These are phyloP conservation scores for Blastocystis sp. DNA, from an alignment of 352 stramenopile species.

Conservation along the genomic window DNA sequence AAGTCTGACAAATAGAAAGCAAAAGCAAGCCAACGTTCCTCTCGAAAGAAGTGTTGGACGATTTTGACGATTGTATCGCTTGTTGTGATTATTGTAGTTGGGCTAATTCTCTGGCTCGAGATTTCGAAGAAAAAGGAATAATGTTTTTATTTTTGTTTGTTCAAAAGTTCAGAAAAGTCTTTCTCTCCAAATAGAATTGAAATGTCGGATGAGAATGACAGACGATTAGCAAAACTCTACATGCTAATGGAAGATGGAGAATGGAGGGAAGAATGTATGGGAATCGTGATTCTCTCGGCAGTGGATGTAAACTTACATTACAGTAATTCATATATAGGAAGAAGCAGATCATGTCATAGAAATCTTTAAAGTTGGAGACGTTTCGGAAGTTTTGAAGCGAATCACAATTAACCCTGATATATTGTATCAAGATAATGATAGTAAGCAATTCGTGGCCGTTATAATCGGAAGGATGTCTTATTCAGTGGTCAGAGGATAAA, in stretches of 20 bases:
- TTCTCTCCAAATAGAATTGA: background rate
- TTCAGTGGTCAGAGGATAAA: slow-evolving; percentile 47
- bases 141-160: background rate
- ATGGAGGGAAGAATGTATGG: slow-evolving; percentile 24
- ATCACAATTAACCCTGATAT: background rate
- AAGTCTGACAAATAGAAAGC: background rate
- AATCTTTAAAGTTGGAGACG: background rate
- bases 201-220: slow-evolving; percentile 51
- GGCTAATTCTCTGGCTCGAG: slow-evolving; percentile 22
- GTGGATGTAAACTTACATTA: background rate
- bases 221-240: slow-evolving; percentile 29
- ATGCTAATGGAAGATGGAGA: slow-evolving; percentile 27
- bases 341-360: background rate
- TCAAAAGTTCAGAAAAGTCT: background rate
- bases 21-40: background rate
- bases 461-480: slow-evolving; percentile 30
- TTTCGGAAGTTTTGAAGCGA: background rate
- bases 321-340: background rate
- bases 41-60: slow-evolving; percentile 41
- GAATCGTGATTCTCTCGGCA: background rate
- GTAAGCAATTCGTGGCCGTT: background rate
- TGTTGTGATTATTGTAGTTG: slow-evolving; percentile 17
- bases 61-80: slow-evolving; percentile 17
- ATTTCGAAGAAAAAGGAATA: background rate
- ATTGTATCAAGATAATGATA: slow-evolving; percentile 23